Conservation (phyloP, 495 filamentous ascomycete genomes). For the Neurospora hispaniola region DNA sequence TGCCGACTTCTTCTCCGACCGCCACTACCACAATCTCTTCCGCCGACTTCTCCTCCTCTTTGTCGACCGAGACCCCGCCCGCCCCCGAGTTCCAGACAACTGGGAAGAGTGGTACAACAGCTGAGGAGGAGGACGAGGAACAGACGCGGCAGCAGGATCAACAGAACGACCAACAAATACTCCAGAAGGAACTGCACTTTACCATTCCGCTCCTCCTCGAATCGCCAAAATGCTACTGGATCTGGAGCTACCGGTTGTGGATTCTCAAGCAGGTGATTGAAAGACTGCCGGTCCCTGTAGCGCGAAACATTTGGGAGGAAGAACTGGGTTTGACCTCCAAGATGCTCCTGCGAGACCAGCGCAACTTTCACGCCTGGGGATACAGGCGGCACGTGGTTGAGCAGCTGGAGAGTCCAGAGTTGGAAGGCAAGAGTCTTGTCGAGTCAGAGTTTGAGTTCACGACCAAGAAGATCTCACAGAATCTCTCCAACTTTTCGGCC, state of each 20-base stretch:
- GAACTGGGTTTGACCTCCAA: slow-evolving; percentile 73
- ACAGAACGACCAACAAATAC: slow-evolving; percentile 22
- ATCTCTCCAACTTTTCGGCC: slow-evolving; percentile 91
- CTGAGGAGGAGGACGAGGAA: slow-evolving; percentile 21
- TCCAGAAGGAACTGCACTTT: slow-evolving; percentile 61
- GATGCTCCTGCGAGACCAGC: slow-evolving; percentile 75
- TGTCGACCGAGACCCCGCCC: slow-evolving; percentile 38
- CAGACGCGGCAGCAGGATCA: background rate
- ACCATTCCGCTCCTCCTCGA: slow-evolving; percentile 72
- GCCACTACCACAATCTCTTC: slow-evolving; percentile 41
- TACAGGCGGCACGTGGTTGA: slow-evolving; percentile 71
- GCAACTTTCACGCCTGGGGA: slow-evolving; percentile 97
- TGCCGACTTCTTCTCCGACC: slow-evolving; percentile 43
- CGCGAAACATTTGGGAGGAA: slow-evolving; percentile 63
- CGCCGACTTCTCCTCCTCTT: slow-evolving; percentile 36
- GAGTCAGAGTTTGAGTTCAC: slow-evolving; percentile 85
- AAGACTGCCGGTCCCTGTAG: slow-evolving; percentile 42
- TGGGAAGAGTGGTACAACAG: slow-evolving; percentile 48
- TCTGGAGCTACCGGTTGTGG: slow-evolving; percentile 97
- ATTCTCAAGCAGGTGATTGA: slow-evolving; percentile 58
- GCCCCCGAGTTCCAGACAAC: slow-evolving; percentile 35
- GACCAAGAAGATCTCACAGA: slow-evolving; percentile 67
- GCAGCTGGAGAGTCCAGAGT: slow-evolving; percentile 49
- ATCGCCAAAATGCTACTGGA: slow-evolving; percentile 97
- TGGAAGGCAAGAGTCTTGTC: slow-evolving; percentile 48